Evolutionary conservation across 1,284 basidiomycete species (phyloP).

Genomic region (Lentinus polychrous): DNA sequence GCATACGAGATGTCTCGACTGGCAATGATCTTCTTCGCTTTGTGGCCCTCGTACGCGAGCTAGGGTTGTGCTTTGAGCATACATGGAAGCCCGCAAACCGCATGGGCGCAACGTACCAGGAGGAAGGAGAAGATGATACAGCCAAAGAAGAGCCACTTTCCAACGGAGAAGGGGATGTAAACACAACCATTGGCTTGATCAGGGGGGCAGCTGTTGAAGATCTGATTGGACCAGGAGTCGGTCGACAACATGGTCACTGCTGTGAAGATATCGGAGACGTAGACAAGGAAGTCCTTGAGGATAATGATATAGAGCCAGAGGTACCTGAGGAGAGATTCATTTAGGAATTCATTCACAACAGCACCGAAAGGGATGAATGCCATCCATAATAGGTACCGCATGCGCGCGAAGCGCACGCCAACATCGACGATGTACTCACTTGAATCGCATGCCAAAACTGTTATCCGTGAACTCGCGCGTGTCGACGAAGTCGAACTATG

Average conservation of each 20-base stretch:
- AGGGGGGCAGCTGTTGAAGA: constrained; percentile 67
- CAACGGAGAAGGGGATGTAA: constrained; percentile 82
- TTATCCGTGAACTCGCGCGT: constrained; percentile 88
- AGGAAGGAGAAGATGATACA: constrained; percentile 98
- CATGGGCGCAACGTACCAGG: constrained; percentile 48
- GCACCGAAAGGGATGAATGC: too few species aligned
- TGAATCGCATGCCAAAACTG: constrained; percentile 79
- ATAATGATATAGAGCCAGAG: constrained; percentile 87
- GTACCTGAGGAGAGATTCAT: constrained; percentile 50
- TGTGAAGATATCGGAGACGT: constrained; percentile 96
- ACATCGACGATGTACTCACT: constrained; percentile 43
- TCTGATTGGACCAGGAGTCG: constrained; percentile 83
- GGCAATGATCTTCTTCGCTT: constrained; percentile 88
- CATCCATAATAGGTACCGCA: background rate
- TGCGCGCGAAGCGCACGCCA: background rate
- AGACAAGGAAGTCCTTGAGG: constrained; percentile 93
- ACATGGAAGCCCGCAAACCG: background rate
- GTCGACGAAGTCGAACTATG: constrained; percentile 95
- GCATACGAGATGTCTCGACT: constrained; percentile 96
- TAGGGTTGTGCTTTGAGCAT: constrained; percentile 19
- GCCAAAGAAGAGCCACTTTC: constrained; percentile 95
- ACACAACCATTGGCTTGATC: constrained; percentile 60
- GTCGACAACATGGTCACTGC: constrained; percentile 96
- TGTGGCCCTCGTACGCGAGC: constrained; percentile 89
- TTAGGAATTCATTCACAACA: too few species aligned